Evolutionary conservation across 768 basidiomycete genomes (phyloP).

Genomic region (Xerocomus brunneocitrinus): DNA sequence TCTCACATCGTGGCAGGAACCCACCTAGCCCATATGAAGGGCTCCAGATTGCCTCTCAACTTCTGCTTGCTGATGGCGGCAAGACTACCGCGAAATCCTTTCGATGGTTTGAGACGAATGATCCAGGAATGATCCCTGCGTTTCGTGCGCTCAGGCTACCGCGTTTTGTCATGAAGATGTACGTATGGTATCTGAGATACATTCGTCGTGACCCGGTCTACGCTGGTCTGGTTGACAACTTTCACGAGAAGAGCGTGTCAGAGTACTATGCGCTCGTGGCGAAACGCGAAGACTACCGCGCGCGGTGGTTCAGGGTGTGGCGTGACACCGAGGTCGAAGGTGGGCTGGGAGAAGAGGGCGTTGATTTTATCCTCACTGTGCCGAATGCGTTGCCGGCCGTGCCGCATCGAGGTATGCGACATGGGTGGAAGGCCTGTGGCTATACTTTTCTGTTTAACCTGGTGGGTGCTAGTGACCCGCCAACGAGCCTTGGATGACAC

Average conservation of each 20-base stretch:
- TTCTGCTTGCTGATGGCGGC: constrained; percentile 50
- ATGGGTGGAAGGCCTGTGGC: constrained; percentile 54
- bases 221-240: constrained; percentile 49
- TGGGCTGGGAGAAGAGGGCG: constrained; percentile 33
- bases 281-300: constrained; percentile 41
- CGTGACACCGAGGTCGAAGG: constrained; percentile 22
- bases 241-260: constrained; percentile 43
- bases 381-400: constrained; percentile 61
- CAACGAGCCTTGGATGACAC: neutral
- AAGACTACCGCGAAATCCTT: constrained; percentile 34
- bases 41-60: constrained; percentile 47
- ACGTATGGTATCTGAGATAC: constrained; percentile 48
- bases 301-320: constrained; percentile 36
- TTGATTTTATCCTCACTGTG: constrained; percentile 63
- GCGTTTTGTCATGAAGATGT: constrained; percentile 41
- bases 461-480: constrained; percentile 32
- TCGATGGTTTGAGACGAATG: constrained; percentile 41
- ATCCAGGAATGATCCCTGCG: constrained; percentile 41
- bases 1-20: constrained; percentile 12
- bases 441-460: constrained; percentile 52
- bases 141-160: constrained; percentile 44
- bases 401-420: constrained; percentile 47
- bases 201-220: constrained; percentile 49
- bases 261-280: constrained; percentile 50
- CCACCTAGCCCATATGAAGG: constrained; percentile 49